Base-by-base conservation (phyloP, 768 basidiomycete genomes). In the Kwoniella europaea region DNA sequence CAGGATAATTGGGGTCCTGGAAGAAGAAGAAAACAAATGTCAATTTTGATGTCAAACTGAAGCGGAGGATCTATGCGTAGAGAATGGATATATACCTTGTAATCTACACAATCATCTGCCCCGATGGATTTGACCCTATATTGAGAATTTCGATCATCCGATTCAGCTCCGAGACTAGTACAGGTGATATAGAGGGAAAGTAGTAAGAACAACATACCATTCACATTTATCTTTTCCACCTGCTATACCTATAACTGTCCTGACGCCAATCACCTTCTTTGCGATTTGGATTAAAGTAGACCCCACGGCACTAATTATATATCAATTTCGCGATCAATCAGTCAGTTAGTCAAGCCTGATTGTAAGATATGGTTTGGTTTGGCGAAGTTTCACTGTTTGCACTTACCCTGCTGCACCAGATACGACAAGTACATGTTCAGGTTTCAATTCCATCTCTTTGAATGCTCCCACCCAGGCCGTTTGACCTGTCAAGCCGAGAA, bases 41-140 rank as follows among this genome's bases (percentile, higher is more conserved):
- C 35, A 35, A 35, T 7, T 35, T 7, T 35, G 35, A 35, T 35
- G 35, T 35, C 35, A 35, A 35, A 35, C 35, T 9, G 35, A 35
- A 7, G 35, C 7, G 35, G 35, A 35, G 35, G 35, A 35, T 35
- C 35, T 0, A 35, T 35, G 35, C 35, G 4, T 6, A 35, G 61
- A 3, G 20, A 22, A 44, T 35, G 44, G 46, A 41, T 7, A 66
- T 70, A 2, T 42, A 64, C 68, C 67, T 76, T 79, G 82, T 84
- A 84, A 68, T 84, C 83, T 72, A 84, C 61, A 69, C 82, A 82
- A 16, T 68, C 75, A 71, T 82, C 82, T 29, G 83, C 83, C 0
- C 83, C 83, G 50, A 84, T 76, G 10, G 63, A 70, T 63, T 82
- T 76, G 71, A 84, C 83, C 71, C 68, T 72, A 22, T 1, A 9